A percentile compares a stretch with the other conserved stretches of the same genome.
phyloP scores from a whole-genome alignment of 1,284 basidiomycete species.

The Leccinum pachyderme region DNA sequence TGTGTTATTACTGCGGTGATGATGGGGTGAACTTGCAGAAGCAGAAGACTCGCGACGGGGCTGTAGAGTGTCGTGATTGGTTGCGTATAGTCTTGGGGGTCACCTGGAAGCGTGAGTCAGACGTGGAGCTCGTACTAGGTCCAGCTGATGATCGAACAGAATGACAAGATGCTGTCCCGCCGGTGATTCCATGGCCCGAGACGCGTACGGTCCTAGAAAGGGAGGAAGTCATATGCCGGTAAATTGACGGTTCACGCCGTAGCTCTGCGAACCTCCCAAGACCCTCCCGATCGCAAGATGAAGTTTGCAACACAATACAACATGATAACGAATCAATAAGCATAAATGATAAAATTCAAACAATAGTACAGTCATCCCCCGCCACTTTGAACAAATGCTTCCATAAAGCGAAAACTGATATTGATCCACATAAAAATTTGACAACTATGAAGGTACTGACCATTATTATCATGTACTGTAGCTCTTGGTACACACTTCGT shows the following conservation, averaged over 20 bases:
- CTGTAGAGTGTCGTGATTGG: slow-evolving; percentile 16
- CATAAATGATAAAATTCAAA: not conserved
- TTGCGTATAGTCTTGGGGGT: not conserved
- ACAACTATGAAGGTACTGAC: too few species aligned
- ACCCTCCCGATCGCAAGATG: slow-evolving; percentile 3
- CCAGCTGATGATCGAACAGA: slow-evolving; percentile 13
- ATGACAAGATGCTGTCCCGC: not conserved
- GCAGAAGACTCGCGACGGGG: slow-evolving; percentile 2
- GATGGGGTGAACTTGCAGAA: slow-evolving; percentile 10
- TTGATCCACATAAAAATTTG: too few species aligned
- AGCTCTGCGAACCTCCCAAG: not conserved
- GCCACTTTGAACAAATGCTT: too few species aligned
- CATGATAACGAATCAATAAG: not conserved
- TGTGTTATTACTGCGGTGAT: slow-evolving; percentile 20
- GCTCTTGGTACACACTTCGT: too few species aligned
- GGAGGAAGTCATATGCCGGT: not conserved
- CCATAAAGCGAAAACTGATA: too few species aligned
- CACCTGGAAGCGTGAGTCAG: not conserved
- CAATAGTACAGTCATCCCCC: not conserved
- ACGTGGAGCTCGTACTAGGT: slow-evolving; percentile 1
- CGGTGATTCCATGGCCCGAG: not conserved
- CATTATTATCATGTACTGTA: too few species aligned
- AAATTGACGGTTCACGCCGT: not conserved
- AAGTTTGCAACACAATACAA: not conserved
- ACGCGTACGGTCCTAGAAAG: not conserved